Evolutionary conservation across 2,329 filamentous ascomycete species (phyloP).

Genomic region (Alternaria gaisen): DNA sequence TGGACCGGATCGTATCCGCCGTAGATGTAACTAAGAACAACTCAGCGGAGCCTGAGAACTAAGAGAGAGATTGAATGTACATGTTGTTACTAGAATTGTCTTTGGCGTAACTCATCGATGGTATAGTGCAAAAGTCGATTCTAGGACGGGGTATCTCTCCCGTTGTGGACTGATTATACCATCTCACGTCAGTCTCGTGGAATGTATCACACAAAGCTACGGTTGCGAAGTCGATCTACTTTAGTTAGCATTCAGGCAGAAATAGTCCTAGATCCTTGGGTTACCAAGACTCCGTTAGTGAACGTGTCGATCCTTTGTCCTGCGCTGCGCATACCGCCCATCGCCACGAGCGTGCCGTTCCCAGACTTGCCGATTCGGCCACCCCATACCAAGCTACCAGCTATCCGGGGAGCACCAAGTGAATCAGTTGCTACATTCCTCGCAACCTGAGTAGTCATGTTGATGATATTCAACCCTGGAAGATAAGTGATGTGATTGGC

Average conservation of each 20-base stretch:
- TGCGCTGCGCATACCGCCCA: neutral
- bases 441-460: neutral
- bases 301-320: conserved; percentile 16
- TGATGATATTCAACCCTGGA: neutral
- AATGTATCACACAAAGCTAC: conserved; percentile 53
- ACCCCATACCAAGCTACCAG: neutral
- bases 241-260: neutral
- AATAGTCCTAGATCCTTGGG: too few relatives aligned
- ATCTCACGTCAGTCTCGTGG: conserved; percentile 47
- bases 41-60: neutral
- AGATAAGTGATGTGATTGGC: neutral
- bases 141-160: conserved; percentile 54
- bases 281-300: neutral
- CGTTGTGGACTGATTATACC: conserved; percentile 55
- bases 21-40: conserved; percentile 49
- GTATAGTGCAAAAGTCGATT: conserved; percentile 54
- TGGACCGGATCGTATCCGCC: conserved; percentile 56
- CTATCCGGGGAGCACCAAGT: neutral
- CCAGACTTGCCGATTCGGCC: neutral
- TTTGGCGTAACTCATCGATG: conserved; percentile 51
- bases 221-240: conserved; percentile 22
- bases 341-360: neutral
- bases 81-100: conserved; percentile 61
- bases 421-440: neutral
- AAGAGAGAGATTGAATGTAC: neutral